These are phyloP conservation scores for Amanita pallidorosea DNA, from an alignment of 768 basidiomycete genomes.

Conservation along the genomic window DNA sequence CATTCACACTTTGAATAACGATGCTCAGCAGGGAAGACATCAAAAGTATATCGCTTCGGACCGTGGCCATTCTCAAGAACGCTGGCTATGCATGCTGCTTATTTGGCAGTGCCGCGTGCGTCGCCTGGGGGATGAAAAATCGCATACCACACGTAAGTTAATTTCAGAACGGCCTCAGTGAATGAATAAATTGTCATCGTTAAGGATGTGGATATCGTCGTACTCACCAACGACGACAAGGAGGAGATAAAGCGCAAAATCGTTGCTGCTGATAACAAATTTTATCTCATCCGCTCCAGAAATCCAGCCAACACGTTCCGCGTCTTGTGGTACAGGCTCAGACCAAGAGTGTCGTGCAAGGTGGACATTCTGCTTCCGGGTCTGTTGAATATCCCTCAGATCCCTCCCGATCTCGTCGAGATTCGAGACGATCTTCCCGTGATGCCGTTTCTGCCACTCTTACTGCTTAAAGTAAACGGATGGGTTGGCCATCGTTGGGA, in stretches of 20 bases:
- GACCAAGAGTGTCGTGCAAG: conserved; percentile 7
- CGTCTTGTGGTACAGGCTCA: not conserved
- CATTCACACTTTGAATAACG: not conserved
- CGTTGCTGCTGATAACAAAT: not conserved
- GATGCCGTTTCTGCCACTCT: conserved; percentile 7
- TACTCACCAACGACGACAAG: conserved; percentile 1
- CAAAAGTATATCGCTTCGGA: conserved; percentile 14
- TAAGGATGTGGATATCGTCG: conserved; percentile 7
- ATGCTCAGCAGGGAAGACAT: conserved; percentile 12
- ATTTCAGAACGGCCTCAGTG: too few species aligned
- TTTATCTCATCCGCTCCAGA: conserved; percentile 2
- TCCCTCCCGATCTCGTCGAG: not conserved
- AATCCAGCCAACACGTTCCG: not conserved
- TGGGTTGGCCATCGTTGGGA: conserved; percentile 12
- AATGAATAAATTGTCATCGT: not conserved
- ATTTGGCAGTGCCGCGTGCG: conserved; percentile 9
- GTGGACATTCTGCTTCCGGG: conserved; percentile 12
- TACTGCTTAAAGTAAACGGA: conserved; percentile 11
- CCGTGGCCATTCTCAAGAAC: conserved; percentile 13
- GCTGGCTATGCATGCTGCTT: conserved; percentile 6
- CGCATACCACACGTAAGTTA: conserved; percentile 9
- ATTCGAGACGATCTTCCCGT: conserved; percentile 3
- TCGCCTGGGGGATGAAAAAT: conserved; percentile 9
- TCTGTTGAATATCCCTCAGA: conserved; percentile 7
- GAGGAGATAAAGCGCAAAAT: conserved; percentile 4